Conservation (phyloP, 768 basidiomycete species). For the Amanita pseudoporphyria region DNA sequence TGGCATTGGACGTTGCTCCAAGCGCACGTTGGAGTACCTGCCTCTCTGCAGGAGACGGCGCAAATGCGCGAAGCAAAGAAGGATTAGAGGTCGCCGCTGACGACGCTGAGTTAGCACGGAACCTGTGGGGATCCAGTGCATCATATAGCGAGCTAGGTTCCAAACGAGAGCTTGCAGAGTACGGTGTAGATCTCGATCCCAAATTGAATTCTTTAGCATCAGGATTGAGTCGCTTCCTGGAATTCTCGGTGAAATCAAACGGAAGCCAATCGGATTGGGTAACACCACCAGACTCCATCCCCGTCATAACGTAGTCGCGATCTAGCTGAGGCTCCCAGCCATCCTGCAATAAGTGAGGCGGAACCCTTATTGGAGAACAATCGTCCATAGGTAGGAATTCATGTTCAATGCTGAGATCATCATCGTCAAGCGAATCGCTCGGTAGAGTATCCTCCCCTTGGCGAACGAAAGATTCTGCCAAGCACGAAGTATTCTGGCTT, state of each 20-base stretch:
- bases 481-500: neutral
- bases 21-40: slow-evolving; percentile 76
- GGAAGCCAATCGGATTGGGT: slow-evolving; percentile 19
- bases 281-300: slow-evolving; percentile 35
- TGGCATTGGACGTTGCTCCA: slow-evolving; percentile 63
- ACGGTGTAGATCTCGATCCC: slow-evolving; percentile 20
- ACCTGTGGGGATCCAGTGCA: slow-evolving; percentile 54
- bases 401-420: neutral
- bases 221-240: slow-evolving; percentile 69
- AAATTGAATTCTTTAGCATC: slow-evolving; percentile 79
- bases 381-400: neutral
- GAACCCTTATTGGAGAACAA: neutral
- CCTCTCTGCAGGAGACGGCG: slow-evolving; percentile 81
- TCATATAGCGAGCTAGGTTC: slow-evolving; percentile 30
- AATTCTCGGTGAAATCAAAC: slow-evolving; percentile 23
- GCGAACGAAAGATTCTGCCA: neutral
- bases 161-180: slow-evolving; percentile 10
- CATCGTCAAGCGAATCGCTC: neutral
- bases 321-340: neutral
- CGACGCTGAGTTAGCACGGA: slow-evolving; percentile 25
- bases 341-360: neutral
- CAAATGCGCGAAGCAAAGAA: slow-evolving; percentile 69
- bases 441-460: neutral
- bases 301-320: neutral
- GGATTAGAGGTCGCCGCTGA: slow-evolving; percentile 33